Evolutionary conservation across 768 basidiomycete genomes (phyloP).

Genomic region (Suillus subaureus): DNA sequence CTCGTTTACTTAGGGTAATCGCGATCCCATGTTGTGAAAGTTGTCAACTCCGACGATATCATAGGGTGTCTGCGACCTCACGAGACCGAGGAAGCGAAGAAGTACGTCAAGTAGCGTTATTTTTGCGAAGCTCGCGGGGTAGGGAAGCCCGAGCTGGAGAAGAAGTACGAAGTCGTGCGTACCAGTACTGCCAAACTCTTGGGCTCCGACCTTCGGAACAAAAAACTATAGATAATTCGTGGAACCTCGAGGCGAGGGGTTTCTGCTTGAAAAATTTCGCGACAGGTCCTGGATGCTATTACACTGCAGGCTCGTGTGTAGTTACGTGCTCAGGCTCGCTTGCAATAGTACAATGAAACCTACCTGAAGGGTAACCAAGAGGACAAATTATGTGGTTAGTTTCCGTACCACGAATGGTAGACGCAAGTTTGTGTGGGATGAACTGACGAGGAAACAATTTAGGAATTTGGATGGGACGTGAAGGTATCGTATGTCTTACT

Average conservation of each 20-base stretch:
- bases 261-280: neutral
- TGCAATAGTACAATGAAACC: conserved; percentile 20
- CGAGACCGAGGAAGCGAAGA: conserved; percentile 23
- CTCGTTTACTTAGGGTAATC: conserved; percentile 24
- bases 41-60: conserved; percentile 27
- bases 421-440: neutral
- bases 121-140: conserved; percentile 5
- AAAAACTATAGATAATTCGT: conserved; percentile 26
- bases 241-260: conserved; percentile 10
- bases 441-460: neutral
- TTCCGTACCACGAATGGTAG: neutral
- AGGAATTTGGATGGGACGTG: neutral
- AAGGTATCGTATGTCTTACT: neutral
- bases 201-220: conserved; percentile 26
- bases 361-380: conserved; percentile 15
- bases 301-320: neutral
- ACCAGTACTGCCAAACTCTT: conserved; percentile 20
- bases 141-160: conserved; percentile 23
- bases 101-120: neutral
- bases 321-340: conserved; percentile 5
- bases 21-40: conserved; percentile 20
- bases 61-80: conserved; percentile 22
- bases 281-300: neutral
- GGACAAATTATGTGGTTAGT: conserved; percentile 20
- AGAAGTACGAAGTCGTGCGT: conserved; percentile 25